phyloP scores from a whole-genome alignment of 2,329 filamentous ascomycete genomes.

The Blastomyces parvus region DNA sequence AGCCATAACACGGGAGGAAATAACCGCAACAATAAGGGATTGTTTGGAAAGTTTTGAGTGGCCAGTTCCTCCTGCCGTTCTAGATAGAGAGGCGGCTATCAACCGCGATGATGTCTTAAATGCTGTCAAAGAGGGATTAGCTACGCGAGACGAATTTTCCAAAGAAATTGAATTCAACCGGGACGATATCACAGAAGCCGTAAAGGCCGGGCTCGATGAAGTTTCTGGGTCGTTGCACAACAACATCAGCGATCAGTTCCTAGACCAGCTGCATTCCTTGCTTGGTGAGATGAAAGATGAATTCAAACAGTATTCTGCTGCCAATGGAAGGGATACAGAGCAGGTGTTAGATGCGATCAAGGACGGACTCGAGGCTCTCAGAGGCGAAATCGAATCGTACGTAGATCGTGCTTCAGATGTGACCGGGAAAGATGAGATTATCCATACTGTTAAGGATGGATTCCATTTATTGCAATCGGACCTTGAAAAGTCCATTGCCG shows the following conservation, averaged over 20 bases:
- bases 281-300: slow-evolving; percentile 53
- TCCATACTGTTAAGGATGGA: slow-evolving; percentile 49
- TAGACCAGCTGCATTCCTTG: slow-evolving; percentile 48
- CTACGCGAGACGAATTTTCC: slow-evolving; percentile 88
- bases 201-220: slow-evolving; percentile 29
- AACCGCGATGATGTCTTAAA: slow-evolving; percentile 69
- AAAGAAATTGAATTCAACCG: slow-evolving; percentile 33
- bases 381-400: slow-evolving; percentile 70
- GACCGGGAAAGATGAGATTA: slow-evolving; percentile 64
- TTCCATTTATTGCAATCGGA: slow-evolving; percentile 52
- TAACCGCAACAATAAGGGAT: slow-evolving; percentile 73
- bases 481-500: slow-evolving; percentile 44
- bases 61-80: slow-evolving; percentile 43
- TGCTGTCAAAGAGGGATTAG: slow-evolving; percentile 82
- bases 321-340: slow-evolving; percentile 72
- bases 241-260: slow-evolving; percentile 48
- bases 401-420: slow-evolving; percentile 62
- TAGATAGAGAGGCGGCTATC: slow-evolving; percentile 21
- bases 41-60: slow-evolving; percentile 80
- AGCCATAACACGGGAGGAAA: slow-evolving; percentile 67
- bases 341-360: slow-evolving; percentile 81
- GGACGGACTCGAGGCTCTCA: slow-evolving; percentile 73
- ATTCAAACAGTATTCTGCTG: slow-evolving; percentile 69
- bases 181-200: slow-evolving; percentile 4
- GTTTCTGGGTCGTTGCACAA: slow-evolving; percentile 47